phyloP scores from a whole-genome alignment of 139 green algal species.

The Chlorella sp. region DNA sequence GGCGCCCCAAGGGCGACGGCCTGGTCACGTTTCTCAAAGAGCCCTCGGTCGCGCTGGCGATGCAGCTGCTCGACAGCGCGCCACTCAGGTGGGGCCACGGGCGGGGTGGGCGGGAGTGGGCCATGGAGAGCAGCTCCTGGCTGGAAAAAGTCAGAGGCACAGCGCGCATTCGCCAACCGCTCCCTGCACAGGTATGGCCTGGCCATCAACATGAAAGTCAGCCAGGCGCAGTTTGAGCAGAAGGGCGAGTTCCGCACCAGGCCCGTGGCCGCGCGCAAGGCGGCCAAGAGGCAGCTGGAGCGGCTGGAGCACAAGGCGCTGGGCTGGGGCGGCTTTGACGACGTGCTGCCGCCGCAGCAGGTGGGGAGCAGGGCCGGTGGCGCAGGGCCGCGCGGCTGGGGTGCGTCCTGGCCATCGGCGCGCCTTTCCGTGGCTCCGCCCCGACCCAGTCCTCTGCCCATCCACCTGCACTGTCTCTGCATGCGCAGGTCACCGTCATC shows the following conservation, averaged over 20 bases:
- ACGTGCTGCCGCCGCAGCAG: slow-evolving; percentile 70
- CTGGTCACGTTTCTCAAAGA: slow-evolving; percentile 90
- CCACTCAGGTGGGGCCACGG: slow-evolving; percentile 56
- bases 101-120: not conserved
- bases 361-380: slow-evolving; percentile 22
- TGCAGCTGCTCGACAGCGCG: slow-evolving; percentile 76
- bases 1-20: slow-evolving; percentile 84
- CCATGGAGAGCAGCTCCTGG: slow-evolving; percentile 2
- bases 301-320: slow-evolving; percentile 56
- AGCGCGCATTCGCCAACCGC: no score
- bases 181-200: slow-evolving; percentile 13
- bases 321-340: slow-evolving; percentile 92
- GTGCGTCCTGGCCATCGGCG: no score
- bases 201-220: slow-evolving; percentile 53
- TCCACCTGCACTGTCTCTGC: not conserved
- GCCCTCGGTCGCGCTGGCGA: slow-evolving; percentile 77
- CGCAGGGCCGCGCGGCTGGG: no score
- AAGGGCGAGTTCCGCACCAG: no score
- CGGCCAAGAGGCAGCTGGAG: slow-evolving; percentile 65
- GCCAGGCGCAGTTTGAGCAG: slow-evolving; percentile 79
- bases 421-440: not conserved
- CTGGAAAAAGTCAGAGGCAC: no score
- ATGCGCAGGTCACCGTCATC: slow-evolving; percentile 78
- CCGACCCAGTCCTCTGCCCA: not conserved
- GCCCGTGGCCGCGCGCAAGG: slow-evolving; percentile 56